phyloP scores from a whole-genome alignment of 306 rosid species.

The Cucumis cinereus region DNA sequence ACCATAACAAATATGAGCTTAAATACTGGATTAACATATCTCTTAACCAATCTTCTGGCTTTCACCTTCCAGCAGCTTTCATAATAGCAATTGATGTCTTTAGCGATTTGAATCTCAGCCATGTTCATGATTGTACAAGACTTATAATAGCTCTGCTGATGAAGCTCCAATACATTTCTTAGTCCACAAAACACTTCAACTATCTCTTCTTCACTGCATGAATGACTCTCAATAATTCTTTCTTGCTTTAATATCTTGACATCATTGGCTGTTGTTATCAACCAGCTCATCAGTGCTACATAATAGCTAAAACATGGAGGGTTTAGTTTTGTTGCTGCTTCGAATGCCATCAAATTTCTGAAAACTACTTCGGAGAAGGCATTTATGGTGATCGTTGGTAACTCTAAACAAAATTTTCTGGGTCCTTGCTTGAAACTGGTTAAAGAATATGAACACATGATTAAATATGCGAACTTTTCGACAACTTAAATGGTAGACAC shows the following conservation, averaged over 20 bases:
- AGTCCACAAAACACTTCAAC: conserved; percentile 1
- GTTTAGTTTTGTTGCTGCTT: neutral
- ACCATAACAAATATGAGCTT: neutral
- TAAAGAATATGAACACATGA: neutral
- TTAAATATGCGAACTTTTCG: neutral
- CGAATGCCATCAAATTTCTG: conserved; percentile 2
- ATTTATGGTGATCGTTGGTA: neutral
- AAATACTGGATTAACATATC: neutral
- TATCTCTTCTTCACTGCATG: neutral
- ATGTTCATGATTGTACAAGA: neutral
- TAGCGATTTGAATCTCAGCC: neutral
- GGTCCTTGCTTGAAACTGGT: neutral
- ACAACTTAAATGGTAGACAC: neutral
- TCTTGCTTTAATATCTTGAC: neutral
- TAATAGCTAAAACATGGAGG: neutral
- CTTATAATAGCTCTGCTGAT: neutral
- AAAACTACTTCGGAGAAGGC: neutral
- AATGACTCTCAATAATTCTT: neutral
- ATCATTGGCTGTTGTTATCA: neutral
- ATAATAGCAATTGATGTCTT: conserved; percentile 5
- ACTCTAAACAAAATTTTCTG: neutral
- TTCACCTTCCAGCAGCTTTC: neutral
- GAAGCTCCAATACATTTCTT: neutral
- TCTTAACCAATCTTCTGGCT: neutral
- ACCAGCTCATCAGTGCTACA: neutral